These are phyloP conservation scores for Citrus inodora DNA, from an alignment of 345 rosid species.

Conservation along the genomic window DNA sequence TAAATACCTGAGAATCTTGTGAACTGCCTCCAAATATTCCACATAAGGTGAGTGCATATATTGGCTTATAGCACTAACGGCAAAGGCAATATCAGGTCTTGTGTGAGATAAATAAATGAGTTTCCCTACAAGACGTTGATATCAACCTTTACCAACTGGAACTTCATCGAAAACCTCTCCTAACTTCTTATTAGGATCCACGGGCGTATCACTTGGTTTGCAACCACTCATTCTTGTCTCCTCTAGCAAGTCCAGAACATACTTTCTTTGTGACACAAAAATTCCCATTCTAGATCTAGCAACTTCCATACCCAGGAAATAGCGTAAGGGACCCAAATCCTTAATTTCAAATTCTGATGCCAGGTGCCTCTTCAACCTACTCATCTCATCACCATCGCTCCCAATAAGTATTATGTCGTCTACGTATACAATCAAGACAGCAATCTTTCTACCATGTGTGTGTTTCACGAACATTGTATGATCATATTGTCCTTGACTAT, in stretches of 20 bases:
- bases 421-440: neutral
- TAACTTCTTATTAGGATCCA: neutral
- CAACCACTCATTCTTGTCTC: neutral
- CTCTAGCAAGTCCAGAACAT: too few relatives aligned
- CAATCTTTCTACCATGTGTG: too few relatives aligned
- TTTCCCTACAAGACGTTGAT: neutral
- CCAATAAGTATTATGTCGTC: too few relatives aligned
- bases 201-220: neutral
- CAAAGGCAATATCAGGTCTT: neutral
- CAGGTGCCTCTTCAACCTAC: too few relatives aligned
- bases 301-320: neutral
- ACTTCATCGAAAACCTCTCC: neutral
- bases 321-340: too few relatives aligned
- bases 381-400: too few relatives aligned
- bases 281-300: too few relatives aligned
- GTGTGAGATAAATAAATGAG: neutral
- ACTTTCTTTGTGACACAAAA: too few relatives aligned
- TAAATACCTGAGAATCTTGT: neutral
- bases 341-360: too few relatives aligned
- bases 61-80: neutral
- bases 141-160: neutral
- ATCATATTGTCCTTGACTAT: too few relatives aligned
- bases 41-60: neutral
- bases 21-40: neutral
- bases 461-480: too few relatives aligned